Percentiles rank a stretch among this genome's conserved stretches.
Evolutionary conservation across 306 rosid genomes (phyloP).

Genomic region (apple (Malus domestica)): DNA sequence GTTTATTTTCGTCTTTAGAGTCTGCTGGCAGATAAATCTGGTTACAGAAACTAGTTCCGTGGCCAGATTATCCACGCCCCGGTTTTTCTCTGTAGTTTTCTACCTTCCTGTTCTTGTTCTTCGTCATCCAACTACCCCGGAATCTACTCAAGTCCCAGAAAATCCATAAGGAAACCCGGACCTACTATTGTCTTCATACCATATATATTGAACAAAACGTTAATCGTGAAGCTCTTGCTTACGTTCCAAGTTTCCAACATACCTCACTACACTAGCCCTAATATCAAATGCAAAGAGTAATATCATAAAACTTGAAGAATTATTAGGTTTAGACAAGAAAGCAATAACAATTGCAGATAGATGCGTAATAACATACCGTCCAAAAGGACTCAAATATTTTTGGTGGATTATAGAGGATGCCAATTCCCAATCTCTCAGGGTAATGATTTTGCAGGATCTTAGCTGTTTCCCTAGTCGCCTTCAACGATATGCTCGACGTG

Average conservation of each 20-base stretch:
- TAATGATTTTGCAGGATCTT: slow-evolving; percentile 63
- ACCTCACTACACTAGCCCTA: background rate
- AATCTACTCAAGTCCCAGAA: no score
- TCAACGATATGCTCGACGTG: slow-evolving; percentile 44
- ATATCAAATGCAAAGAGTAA: background rate
- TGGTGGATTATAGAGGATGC: slow-evolving; percentile 76
- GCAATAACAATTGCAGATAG: background rate
- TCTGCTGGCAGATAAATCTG: background rate
- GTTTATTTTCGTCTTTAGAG: background rate
- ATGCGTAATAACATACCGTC: slow-evolving; percentile 44
- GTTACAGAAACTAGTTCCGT: background rate
- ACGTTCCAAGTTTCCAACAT: background rate
- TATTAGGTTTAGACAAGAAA: background rate
- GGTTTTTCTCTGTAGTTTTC: background rate
- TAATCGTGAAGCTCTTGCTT: background rate
- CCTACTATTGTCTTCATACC: background rate
- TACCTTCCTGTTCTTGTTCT: no score
- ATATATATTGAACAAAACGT: background rate
- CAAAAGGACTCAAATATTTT: slow-evolving; percentile 79
- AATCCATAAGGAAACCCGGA: background rate
- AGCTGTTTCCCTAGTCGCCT: slow-evolving; percentile 57
- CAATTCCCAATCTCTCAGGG: slow-evolving; percentile 78
- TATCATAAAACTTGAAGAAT: background rate
- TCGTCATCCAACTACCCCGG: no score
- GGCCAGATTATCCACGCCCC: background rate